These are phyloP conservation scores for Prototheca wickerhamii DNA, from an alignment of 163 green algal species.

Conservation along the genomic window DNA sequence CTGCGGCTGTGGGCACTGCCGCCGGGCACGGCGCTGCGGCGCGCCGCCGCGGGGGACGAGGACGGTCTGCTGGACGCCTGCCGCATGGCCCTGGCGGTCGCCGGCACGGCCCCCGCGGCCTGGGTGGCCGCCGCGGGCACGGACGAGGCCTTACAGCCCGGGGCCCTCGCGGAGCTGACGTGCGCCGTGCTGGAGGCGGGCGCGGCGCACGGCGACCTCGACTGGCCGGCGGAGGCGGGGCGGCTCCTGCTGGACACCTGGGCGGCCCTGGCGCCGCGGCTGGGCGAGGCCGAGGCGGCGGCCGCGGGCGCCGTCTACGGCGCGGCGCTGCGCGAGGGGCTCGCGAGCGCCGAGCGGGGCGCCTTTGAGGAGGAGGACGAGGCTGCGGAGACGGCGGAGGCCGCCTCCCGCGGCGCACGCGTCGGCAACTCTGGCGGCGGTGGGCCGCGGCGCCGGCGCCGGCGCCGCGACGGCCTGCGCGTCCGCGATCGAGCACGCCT, in stretches of 20 bases:
- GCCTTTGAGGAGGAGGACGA: slow-evolving; percentile 8
- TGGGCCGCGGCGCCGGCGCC: slow-evolving; percentile 4
- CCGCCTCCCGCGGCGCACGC: slow-evolving; percentile 2
- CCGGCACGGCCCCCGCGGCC: not conserved
- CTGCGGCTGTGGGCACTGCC: not conserved
- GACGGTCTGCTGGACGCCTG: not conserved
- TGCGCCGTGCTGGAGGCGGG: not conserved
- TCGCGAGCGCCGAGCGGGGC: not conserved
- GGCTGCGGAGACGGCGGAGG: slow-evolving; percentile 9
- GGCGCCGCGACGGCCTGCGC: not conserved
- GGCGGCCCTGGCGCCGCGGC: not conserved
- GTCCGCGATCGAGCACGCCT: not conserved
- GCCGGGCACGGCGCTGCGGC: not conserved
- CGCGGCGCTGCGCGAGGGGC: not conserved
- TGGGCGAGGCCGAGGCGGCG: not conserved
- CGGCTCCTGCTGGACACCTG: slow-evolving; percentile 12
- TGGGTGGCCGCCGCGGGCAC: not conserved
- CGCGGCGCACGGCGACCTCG: not conserved
- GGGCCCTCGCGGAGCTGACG: slow-evolving; percentile 1
- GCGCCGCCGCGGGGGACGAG: not conserved
- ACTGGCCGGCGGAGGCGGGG: not conserved
- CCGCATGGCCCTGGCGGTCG: not conserved
- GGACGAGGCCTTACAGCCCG: not conserved
- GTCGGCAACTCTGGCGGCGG: not conserved
- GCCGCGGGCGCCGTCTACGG: too few relatives aligned